These are phyloP conservation scores for Zymoseptoria ardabiliae DNA, from an alignment of 2,329 filamentous ascomycete genomes.

Conservation along the genomic window DNA sequence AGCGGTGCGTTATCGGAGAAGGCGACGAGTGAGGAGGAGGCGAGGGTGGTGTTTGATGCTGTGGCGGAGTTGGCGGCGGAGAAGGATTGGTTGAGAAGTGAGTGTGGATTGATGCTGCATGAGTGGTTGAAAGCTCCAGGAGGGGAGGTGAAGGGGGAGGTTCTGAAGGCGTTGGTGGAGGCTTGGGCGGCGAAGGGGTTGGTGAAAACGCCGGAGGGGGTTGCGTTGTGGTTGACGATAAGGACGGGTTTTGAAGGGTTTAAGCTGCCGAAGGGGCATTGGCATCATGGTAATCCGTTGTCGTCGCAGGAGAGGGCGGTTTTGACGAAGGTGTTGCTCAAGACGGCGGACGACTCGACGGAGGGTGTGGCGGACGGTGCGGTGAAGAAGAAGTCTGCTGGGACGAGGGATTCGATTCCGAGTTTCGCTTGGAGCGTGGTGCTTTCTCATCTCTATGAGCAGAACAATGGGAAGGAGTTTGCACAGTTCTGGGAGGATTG, in stretches of 20 bases:
- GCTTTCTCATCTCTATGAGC: slow-evolving; percentile 40
- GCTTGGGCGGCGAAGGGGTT: slow-evolving; percentile 45
- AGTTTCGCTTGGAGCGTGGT: slow-evolving; percentile 86
- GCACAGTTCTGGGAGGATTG: slow-evolving; percentile 77
- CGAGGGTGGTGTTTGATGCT: slow-evolving; percentile 62
- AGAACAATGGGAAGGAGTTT: slow-evolving; percentile 45
- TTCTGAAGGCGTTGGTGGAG: slow-evolving; percentile 20
- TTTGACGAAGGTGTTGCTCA: slow-evolving; percentile 72
- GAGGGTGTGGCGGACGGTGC: slow-evolving; percentile 27
- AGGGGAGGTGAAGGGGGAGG: slow-evolving; percentile 10
- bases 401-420: slow-evolving; percentile 61
- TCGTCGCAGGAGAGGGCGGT: slow-evolving; percentile 58
- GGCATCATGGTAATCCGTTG: slow-evolving; percentile 67
- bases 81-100: slow-evolving; percentile 82
- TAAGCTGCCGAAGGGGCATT: slow-evolving; percentile 61
- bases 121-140: slow-evolving; percentile 49
- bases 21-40: slow-evolving; percentile 48
- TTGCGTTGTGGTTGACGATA: slow-evolving; percentile 77
- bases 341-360: slow-evolving; percentile 52
- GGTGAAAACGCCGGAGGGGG: slow-evolving; percentile 75
- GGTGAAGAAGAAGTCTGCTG: slow-evolving; percentile 51
- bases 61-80: slow-evolving; percentile 68
- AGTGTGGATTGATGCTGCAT: slow-evolving; percentile 76
- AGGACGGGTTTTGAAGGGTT: slow-evolving; percentile 57
- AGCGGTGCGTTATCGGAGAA: slow-evolving; percentile 57